Evolutionary conservation across 2,329 filamentous ascomycete species (phyloP).

Genomic region (Calonectria montana): DNA sequence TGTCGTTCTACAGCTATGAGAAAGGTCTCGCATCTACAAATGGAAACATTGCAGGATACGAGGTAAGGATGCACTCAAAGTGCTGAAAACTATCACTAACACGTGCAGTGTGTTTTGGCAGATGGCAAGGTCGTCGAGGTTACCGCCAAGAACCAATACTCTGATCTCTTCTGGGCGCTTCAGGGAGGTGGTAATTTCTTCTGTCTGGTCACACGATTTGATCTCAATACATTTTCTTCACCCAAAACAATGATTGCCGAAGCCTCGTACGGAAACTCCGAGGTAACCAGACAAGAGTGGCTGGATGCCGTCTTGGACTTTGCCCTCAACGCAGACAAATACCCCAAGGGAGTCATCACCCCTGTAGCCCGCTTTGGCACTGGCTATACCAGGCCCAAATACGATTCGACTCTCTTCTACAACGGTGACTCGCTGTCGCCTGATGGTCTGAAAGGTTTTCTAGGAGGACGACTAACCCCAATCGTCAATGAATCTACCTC

Average conservation of each 20-base stretch:
- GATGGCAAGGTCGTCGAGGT: neutral
- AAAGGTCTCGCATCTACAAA: neutral
- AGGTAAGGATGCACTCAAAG: neutral
- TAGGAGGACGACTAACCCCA: neutral
- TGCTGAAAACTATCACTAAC: neutral
- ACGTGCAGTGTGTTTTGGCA: neutral
- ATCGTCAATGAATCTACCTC: neutral
- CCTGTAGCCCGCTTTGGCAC: neutral
- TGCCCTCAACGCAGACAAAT: neutral
- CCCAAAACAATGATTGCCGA: neutral
- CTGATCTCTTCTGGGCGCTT: neutral
- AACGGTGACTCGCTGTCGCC: neutral
- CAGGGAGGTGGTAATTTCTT: neutral
- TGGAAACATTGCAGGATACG: neutral
- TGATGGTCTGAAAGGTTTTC: neutral
- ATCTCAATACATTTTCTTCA: neutral
- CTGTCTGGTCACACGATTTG: neutral
- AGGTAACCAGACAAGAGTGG: neutral
- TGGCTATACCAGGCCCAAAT: neutral
- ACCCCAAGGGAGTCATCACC: neutral
- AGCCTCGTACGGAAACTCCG: neutral
- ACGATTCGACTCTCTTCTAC: neutral
- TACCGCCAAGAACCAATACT: neutral
- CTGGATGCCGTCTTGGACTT: neutral
- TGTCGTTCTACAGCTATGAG: neutral